Evolutionary conservation across 257 asterid genomes (phyloP), one percentile per base, ranked within the genome.

Genomic region (Salvia splendens): DNA sequence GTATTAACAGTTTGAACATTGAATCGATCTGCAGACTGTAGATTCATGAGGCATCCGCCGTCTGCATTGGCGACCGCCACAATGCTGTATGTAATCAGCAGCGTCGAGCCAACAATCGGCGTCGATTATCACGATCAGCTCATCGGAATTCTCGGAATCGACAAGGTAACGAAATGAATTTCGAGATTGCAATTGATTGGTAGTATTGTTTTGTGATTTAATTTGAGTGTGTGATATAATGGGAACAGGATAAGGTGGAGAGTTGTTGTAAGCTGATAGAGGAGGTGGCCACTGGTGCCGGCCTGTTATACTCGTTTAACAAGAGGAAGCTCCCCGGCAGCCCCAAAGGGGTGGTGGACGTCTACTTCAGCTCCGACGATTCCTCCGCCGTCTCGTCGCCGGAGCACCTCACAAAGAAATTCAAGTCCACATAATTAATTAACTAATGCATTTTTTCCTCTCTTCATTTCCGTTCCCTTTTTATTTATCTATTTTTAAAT

Each of bases 1-100:
- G 11, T 7, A 16, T 9, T 62, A 2, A 70, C 12, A 32, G 11
- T 66, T 24, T 24, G 30, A 24, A 24, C 30, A 24, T 47, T 15
- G 6, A 52, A 35, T 6, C 46, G 11, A n/a, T 2, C 28, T 67
- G 48, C 87, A 92, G 98, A 92, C 61, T 78, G 80, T 71, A 80
- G 97, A 83, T 84, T 86, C 72, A 80, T 74, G 81, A 40, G 74
- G 24, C 83, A 66, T 76, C 81, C 72, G 65, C 96, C 97, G 20
- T 92, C 98, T 68, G 87, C 88, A 56, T 55, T 89, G 84, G 96
- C 98, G 47, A 84, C 93, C 53, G 96, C 97, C 16, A 83, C 81
- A 78, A 84, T 92, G 89, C 75, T 77, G 83, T 82, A 81, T 61
- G 92, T 85, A 38, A 67, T 89, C 17, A 79, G 73, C 78, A 81